These are phyloP conservation scores for Cenococcum geophilum DNA, from an alignment of 495 filamentous ascomycete genomes.

Conservation along the genomic window DNA sequence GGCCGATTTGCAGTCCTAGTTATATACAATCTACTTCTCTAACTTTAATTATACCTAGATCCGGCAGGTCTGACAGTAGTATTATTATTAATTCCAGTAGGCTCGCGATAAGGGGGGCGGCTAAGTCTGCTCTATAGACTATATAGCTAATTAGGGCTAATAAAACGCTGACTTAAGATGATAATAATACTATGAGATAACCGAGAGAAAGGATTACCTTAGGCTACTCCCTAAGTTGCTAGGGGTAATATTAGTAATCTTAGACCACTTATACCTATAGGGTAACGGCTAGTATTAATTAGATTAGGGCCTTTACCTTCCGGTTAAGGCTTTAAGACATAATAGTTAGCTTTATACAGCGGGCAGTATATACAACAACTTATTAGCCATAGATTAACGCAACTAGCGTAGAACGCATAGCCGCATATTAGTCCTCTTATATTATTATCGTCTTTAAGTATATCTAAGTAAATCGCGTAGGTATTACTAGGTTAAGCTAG, in stretches of 20 bases:
- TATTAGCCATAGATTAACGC: conserved; percentile 95
- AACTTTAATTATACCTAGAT: conserved; percentile 3
- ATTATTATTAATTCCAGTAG: neutral
- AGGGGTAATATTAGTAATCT: conserved; percentile 21
- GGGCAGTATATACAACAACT: conserved; percentile 90
- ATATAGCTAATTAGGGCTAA: neutral
- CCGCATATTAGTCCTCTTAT: conserved; percentile 89
- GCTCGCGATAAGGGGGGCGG: conserved; percentile 17
- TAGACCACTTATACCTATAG: conserved; percentile 15
- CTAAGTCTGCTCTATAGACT: conserved; percentile 8
- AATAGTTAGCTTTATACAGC: conserved; percentile 95
- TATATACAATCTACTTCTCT: conserved; percentile 10
- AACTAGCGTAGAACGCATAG: conserved; percentile 91
- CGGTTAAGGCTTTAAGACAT: conserved; percentile 73
- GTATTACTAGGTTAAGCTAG: conserved; percentile 82
- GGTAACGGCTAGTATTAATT: conserved; percentile 9
- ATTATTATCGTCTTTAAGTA: conserved; percentile 89
- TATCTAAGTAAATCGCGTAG: conserved; percentile 94
- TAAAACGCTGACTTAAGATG: neutral
- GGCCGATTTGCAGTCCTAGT: conserved; percentile 4
- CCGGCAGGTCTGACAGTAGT: neutral
- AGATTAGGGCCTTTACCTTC: conserved; percentile 31
- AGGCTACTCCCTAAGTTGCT: conserved; percentile 14
- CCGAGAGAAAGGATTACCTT: conserved; percentile 27
- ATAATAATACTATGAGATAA: conserved; percentile 15